Conservation (phyloP, 176 grass and related monocot species). For the Ensete ventricosum region DNA sequence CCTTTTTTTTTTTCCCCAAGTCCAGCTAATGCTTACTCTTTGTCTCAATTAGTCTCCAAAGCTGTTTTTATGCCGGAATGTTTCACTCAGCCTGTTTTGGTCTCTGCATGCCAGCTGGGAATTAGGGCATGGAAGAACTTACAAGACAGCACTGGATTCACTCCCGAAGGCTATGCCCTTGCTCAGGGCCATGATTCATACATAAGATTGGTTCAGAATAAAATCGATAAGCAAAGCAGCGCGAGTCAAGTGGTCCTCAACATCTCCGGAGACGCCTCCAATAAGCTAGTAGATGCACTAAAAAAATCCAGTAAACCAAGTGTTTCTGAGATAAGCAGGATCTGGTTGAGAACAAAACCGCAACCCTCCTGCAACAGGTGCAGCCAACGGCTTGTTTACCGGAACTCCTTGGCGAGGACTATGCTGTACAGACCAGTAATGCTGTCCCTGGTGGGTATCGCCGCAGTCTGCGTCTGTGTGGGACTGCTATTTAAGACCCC, state of each 20-base stretch:
- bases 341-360: conserved; percentile 21
- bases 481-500: conserved; percentile 66
- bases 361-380: conserved; percentile 39
- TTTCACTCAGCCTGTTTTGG: conserved; percentile 5
- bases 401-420: conserved; percentile 26
- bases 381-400: conserved; percentile 23
- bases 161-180: conserved; percentile 66
- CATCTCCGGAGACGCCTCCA: conserved; percentile 17
- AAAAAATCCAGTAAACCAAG: conserved; percentile 23
- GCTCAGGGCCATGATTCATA: conserved; percentile 48
- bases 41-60: too few species aligned
- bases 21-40: not conserved
- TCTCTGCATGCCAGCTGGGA: conserved; percentile 37
- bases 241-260: conserved; percentile 29
- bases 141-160: conserved; percentile 39
- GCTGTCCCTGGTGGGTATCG: conserved; percentile 74
- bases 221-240: conserved; percentile 39
- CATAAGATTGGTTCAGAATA: conserved; percentile 58
- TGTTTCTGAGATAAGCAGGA: conserved; percentile 42
- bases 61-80: conserved; percentile 6
- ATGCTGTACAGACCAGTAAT: conserved; percentile 89
- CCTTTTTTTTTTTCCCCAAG: conserved; percentile 10
- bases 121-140: conserved; percentile 60
- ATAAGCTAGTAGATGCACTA: conserved; percentile 19
- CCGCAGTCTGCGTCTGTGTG: conserved; percentile 75